Evolutionary conservation across 257 asterid species (phyloP).

Genomic region (Striga asiatica): DNA sequence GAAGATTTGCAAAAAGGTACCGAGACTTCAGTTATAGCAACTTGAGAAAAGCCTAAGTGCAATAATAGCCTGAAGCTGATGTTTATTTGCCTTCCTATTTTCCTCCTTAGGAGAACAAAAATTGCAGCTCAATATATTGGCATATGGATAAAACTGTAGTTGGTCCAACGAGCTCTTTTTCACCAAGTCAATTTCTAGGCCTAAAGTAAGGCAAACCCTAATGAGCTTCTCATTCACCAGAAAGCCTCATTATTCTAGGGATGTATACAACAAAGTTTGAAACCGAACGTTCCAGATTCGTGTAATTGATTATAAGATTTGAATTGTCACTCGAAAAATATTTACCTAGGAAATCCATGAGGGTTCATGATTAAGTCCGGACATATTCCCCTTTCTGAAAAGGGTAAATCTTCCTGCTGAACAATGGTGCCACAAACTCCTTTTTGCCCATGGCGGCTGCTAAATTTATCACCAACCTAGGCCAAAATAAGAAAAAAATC

Average conservation of each 20-base stretch:
- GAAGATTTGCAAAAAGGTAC: no score
- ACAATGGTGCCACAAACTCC: constrained; percentile 95
- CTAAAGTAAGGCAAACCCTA: background rate
- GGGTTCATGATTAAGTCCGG: constrained; percentile 99
- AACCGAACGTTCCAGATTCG: constrained; percentile 5
- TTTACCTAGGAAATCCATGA: constrained; percentile 94
- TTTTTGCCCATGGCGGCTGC: constrained; percentile 97
- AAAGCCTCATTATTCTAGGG: background rate
- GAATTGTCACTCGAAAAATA: constrained; percentile 2
- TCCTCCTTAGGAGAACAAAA: background rate
- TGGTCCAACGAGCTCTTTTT: no score
- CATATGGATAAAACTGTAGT: background rate
- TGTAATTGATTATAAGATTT: background rate
- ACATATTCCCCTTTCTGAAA: constrained; percentile 92
- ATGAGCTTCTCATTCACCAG: background rate
- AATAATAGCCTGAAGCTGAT: background rate
- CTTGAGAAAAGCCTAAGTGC: background rate
- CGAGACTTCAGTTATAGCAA: no score
- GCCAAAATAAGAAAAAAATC: background rate
- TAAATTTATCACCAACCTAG: constrained; percentile 93
- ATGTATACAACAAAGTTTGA: background rate
- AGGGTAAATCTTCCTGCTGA: constrained; percentile 95
- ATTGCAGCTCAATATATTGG: background rate
- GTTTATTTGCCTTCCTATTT: background rate
- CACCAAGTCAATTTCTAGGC: background rate